These are phyloP conservation scores for Physcomitrellopsis africana DNA, from an alignment of 225 moss, liverwort and hornwort species.

Conservation along the genomic window DNA sequence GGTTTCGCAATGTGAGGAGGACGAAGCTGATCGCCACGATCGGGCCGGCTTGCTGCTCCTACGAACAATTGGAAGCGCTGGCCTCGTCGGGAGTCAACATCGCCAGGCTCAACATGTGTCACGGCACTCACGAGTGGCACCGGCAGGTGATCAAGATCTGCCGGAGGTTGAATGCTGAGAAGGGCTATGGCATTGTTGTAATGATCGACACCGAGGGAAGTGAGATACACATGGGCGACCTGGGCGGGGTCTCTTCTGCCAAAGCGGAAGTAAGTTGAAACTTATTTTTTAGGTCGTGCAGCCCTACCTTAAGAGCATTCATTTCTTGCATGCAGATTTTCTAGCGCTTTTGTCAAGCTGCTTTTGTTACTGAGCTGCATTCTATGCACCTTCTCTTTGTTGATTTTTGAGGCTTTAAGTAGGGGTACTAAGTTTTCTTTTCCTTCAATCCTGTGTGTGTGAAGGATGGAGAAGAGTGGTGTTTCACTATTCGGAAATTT, in stretches of 20 bases:
- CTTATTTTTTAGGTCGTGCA: neutral
- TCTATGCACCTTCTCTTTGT: neutral
- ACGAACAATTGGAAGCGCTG: slow-evolving; percentile 78
- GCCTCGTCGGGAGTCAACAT: slow-evolving; percentile 81
- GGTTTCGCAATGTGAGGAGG: slow-evolving; percentile 76
- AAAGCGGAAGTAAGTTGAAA: slow-evolving; percentile 70
- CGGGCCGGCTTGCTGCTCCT: slow-evolving; percentile 77
- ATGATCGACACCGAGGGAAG: slow-evolving; percentile 99
- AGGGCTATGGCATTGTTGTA: slow-evolving; percentile 80
- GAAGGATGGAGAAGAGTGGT: slow-evolving; percentile 90
- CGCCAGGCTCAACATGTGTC: slow-evolving; percentile 96
- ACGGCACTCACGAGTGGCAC: slow-evolving; percentile 93
- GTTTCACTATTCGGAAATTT: slow-evolving; percentile 77
- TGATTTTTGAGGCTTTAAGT: neutral
- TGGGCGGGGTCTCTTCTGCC: slow-evolving; percentile 66
- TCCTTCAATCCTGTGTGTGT: slow-evolving; percentile 14
- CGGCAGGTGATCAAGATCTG: slow-evolving; percentile 66
- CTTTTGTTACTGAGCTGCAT: neutral
- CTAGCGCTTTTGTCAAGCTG: neutral
- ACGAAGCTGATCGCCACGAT: slow-evolving; percentile 93
- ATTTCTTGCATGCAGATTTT: neutral
- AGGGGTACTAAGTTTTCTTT: neutral
- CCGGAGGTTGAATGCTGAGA: slow-evolving; percentile 70
- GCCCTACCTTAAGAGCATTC: neutral
- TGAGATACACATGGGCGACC: slow-evolving; percentile 96